Base-by-base conservation (phyloP, 2,329 filamentous ascomycete species). In the Alternaria tenuissima region DNA sequence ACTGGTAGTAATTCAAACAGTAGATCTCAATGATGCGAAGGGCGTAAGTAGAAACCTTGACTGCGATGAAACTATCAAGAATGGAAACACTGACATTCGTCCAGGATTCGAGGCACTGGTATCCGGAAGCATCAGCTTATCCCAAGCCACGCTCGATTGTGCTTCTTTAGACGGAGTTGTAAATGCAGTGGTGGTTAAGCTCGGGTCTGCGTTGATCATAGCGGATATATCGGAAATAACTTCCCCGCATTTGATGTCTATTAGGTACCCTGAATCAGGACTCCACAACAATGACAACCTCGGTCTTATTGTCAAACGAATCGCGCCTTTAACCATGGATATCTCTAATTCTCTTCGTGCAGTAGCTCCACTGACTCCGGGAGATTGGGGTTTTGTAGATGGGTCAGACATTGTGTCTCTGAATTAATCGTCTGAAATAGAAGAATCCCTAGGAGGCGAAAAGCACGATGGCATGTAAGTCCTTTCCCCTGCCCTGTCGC, bases 391-490 rank as follows among this genome's bases (percentile, higher is more conserved):
- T n/a, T 47, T 5, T 18, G 18, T 5, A 22, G 36, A 28, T 22
- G 34, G 2, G 2, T 7, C n/a, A 14, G 24, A 20, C 6, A 5
- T 41, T 16, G 7, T 30, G 11, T 41, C 16, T 16, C 20, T 30
- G 0, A 7, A 28, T 24, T 24, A 8, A 16, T 5, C 36, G 6
- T 49, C 20, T 26, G 8, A 12, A 5, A 24, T n/a, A 24, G 20
- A 24, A 49, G 18, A 12, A n/a, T 16, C 5, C 11, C 30, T 26
- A 5, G 32, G 36, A 49, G 12, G 30, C 16, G 8, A 6, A n/a
- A 12, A 24, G 11, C 18, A 47, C 11, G 7, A 65, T 67, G 63
- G 60, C 58, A 3, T 55, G 65, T 65, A 59, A 64, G 65, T 36
- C 30, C 20, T 22, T 30, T 1, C 1, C 28, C 28, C n/a, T 39